phyloP scores from a whole-genome alignment of 805 yeast genomes.

The Ogataea allantospora region DNA sequence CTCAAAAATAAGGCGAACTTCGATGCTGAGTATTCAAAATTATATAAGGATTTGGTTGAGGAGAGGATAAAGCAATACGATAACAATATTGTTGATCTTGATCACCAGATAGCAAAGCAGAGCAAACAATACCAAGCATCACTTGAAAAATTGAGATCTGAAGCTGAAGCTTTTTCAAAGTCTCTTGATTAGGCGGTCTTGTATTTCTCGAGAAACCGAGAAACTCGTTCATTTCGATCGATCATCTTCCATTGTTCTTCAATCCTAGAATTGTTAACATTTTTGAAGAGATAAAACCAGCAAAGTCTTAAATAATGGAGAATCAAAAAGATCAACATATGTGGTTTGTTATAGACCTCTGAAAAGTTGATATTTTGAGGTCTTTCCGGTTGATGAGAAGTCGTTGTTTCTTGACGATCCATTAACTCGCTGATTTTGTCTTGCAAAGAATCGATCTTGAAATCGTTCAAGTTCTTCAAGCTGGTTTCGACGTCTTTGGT shows the following conservation, averaged over 20 bases:
- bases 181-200: slow-evolving; percentile 9
- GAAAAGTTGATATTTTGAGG: slow-evolving; percentile 6
- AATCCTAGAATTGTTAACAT: slow-evolving; percentile 25
- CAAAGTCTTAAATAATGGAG: slow-evolving; percentile 17
- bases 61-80: slow-evolving; percentile 17
- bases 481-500: slow-evolving; percentile 68
- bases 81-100: slow-evolving; percentile 13
- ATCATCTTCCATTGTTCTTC: slow-evolving; percentile 30
- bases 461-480: slow-evolving; percentile 33
- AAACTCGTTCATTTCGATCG: slow-evolving; percentile 28
- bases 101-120: slow-evolving; percentile 6
- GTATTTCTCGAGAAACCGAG: slow-evolving; percentile 22
- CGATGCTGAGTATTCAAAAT: slow-evolving; percentile 20
- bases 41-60: slow-evolving; percentile 16
- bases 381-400: background rate
- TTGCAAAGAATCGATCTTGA: slow-evolving; percentile 34
- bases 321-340: slow-evolving; percentile 22
- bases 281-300: slow-evolving; percentile 16
- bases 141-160: slow-evolving; percentile 8
- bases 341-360: slow-evolving; percentile 20
- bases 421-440: slow-evolving; percentile 16
- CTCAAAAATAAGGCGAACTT: slow-evolving; percentile 17
- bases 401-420: slow-evolving; percentile 1
- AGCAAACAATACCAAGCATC: slow-evolving; percentile 11
- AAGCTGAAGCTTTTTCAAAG: slow-evolving; percentile 4